phyloP scores from a whole-genome alignment of 2,329 filamentous ascomycete genomes.

The Cladophialophora carrionii region DNA sequence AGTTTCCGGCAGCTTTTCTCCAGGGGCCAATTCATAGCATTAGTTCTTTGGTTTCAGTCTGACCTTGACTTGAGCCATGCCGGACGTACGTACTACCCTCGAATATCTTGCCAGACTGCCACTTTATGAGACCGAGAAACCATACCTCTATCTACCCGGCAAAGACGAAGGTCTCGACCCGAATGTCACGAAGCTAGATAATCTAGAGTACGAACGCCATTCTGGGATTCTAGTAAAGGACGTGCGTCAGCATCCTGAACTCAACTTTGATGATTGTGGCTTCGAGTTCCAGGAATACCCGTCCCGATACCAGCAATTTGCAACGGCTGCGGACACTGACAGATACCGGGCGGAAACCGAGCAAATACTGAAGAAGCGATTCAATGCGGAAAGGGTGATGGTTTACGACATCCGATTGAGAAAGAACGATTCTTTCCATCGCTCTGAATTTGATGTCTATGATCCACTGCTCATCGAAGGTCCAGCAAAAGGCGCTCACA shows the following conservation, averaged over 20 bases:
- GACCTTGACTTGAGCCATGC: constrained; percentile 3
- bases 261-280: constrained; percentile 20
- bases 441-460: constrained; percentile 22
- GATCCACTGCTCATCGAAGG: constrained; percentile 20
- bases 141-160: constrained; percentile 18
- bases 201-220: constrained; percentile 18
- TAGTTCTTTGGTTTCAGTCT: not conserved
- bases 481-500: constrained; percentile 24
- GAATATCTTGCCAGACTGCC: constrained; percentile 16
- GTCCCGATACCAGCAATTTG: constrained; percentile 1
- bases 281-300: constrained; percentile 14
- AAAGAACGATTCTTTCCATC: constrained; percentile 9
- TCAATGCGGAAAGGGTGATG: constrained; percentile 15
- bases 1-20: not conserved
- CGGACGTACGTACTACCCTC: constrained; percentile 4
- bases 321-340: not conserved
- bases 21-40: not conserved
- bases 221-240: constrained; percentile 11
- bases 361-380: constrained; percentile 10
- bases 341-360: constrained; percentile 14
- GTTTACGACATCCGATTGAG: constrained; percentile 19
- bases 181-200: constrained; percentile 12
- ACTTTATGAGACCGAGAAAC: constrained; percentile 22
- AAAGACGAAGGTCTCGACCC: constrained; percentile 17
- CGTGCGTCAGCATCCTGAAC: constrained; percentile 6